phyloP scores from a whole-genome alignment of 352 stramenopile genomes.

The Pythium brachiatum region DNA sequence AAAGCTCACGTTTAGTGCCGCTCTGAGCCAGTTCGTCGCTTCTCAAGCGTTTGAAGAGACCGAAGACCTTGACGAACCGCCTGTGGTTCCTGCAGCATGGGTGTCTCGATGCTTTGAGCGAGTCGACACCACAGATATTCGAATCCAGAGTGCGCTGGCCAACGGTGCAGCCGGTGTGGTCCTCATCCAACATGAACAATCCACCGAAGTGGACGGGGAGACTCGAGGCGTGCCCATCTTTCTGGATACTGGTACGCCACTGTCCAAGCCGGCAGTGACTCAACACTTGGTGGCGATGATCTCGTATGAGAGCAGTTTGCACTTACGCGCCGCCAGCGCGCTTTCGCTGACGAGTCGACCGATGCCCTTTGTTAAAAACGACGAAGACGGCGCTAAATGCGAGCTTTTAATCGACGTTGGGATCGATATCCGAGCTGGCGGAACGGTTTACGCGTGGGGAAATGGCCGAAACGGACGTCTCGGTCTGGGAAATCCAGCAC shows the following conservation, averaged over 20 bases:
- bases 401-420: constrained; percentile 44
- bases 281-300: constrained; percentile 33
- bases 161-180: constrained; percentile 52
- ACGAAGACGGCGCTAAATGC: constrained; percentile 28
- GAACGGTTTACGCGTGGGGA: constrained; percentile 67
- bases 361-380: constrained; percentile 29
- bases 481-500: constrained; percentile 36
- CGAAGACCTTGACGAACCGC: constrained; percentile 5
- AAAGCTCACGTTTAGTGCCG: constrained; percentile 21
- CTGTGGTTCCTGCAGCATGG: constrained; percentile 18
- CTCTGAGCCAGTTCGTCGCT: constrained; percentile 24
- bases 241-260: neutral
- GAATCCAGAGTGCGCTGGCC: constrained; percentile 39
- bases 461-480: constrained; percentile 56
- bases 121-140: constrained; percentile 34
- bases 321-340: constrained; percentile 28
- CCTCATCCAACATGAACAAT: constrained; percentile 37
- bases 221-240: constrained; percentile 9
- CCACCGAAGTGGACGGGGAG: constrained; percentile 24
- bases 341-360: constrained; percentile 23
- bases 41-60: constrained; percentile 22
- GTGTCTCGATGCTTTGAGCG: constrained; percentile 50
- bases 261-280: neutral
- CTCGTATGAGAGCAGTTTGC: constrained; percentile 25
- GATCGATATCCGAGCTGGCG: constrained; percentile 45